Evolutionary conservation across 2,329 filamentous ascomycete genomes (phyloP).

Genomic region (Talaromyces marneffei): DNA sequence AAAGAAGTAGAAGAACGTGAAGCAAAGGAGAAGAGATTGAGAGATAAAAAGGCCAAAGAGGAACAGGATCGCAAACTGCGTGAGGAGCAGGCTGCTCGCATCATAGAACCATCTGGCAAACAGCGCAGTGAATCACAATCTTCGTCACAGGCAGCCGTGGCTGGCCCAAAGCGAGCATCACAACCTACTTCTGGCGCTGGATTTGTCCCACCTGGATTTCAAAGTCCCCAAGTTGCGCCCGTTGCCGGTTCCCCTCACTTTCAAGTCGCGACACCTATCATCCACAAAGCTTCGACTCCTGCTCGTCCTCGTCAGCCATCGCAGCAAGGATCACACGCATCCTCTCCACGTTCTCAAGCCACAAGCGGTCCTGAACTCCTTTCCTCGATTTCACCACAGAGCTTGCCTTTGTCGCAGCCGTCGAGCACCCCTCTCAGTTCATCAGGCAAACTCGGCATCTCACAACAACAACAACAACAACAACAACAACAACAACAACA

Average conservation of each 20-base stretch:
- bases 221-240: conserved; percentile 47
- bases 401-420: conserved; percentile 59
- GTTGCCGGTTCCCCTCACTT: conserved; percentile 72
- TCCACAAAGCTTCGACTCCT: conserved; percentile 78
- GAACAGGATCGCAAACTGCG: conserved; percentile 54
- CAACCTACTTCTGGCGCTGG: conserved; percentile 44
- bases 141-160: conserved; percentile 7
- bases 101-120: conserved; percentile 47
- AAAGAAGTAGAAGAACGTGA: conserved; percentile 63
- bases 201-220: conserved; percentile 49
- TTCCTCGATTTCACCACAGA: conserved; percentile 55
- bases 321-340: conserved; percentile 67
- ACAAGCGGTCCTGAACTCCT: conserved; percentile 51
- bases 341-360: conserved; percentile 55
- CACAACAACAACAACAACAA: no score
- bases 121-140: conserved; percentile 42
- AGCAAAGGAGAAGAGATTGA: conserved; percentile 65
- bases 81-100: conserved; percentile 48
- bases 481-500: no score
- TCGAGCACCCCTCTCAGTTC: conserved; percentile 60
- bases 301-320: conserved; percentile 70
- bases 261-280: conserved; percentile 68
- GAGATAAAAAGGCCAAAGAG: conserved; percentile 59
- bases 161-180: conserved; percentile 51
- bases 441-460: conserved; percentile 53